These are phyloP conservation scores for Ceratocystis huliohia DNA, from an alignment of 2,329 filamentous ascomycete genomes.

Conservation along the genomic window DNA sequence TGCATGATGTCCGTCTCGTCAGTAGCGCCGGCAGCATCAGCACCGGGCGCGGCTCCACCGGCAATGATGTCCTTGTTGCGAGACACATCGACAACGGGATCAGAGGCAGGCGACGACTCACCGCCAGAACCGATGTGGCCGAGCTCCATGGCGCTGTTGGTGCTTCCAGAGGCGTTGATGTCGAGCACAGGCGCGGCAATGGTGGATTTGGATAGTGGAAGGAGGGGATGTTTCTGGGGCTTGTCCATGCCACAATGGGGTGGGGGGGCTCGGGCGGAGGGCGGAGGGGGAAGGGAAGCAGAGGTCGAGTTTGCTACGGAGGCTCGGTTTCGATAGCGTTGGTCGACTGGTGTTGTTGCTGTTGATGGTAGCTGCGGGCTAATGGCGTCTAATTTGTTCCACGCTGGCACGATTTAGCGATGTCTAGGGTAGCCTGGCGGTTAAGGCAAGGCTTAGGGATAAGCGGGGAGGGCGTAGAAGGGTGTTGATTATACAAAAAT, in stretches of 20 bases:
- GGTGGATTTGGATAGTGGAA: constrained; percentile 42
- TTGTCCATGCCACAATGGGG: not conserved
- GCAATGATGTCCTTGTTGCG: constrained; percentile 20
- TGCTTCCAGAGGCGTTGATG: constrained; percentile 25
- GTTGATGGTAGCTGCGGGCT: not conserved
- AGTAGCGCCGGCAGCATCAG: constrained; percentile 19
- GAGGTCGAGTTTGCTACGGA: too few species aligned
- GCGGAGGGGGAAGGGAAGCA: not conserved
- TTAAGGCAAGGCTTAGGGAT: too few species aligned
- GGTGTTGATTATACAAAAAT: too few species aligned
- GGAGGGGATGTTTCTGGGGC: constrained; percentile 31
- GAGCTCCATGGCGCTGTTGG: constrained; percentile 38
- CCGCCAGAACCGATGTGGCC: constrained; percentile 33
- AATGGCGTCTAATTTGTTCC: not conserved
- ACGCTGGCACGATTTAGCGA: not conserved
- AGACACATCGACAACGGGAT: constrained; percentile 15
- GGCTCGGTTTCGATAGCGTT: too few species aligned
- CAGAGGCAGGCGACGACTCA: constrained; percentile 26
- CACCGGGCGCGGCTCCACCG: too few species aligned
- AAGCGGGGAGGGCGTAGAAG: too few species aligned
- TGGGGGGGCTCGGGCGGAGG: not conserved
- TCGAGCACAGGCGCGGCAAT: constrained; percentile 44
- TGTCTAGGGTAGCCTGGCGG: not conserved
- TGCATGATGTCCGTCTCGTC: constrained; percentile 84
- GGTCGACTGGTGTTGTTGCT: not conserved